A percentile compares a stretch with the other conserved stretches of the same genome.
phyloP scores from a whole-genome alignment of 2,329 filamentous ascomycete species.

The Diaporthe ilicicola region DNA sequence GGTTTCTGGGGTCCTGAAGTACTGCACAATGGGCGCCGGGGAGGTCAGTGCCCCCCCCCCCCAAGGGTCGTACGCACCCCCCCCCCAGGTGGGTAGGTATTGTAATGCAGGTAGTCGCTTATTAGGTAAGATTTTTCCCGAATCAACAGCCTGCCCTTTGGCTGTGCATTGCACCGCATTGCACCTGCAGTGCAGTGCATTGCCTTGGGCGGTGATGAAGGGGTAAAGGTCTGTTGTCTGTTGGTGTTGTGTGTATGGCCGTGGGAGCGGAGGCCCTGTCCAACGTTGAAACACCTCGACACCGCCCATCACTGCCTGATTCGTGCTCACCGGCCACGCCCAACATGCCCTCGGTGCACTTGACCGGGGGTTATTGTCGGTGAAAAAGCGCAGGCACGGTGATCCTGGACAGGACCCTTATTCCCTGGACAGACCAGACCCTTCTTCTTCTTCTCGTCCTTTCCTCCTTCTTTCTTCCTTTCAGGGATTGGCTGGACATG shows the following conservation, averaged over 20 bases:
- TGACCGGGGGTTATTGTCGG: background rate
- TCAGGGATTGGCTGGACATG: background rate
- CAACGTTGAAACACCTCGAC: conserved; percentile 12
- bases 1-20: no score
- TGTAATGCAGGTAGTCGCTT: no score
- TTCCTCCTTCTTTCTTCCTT: background rate
- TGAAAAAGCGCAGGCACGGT: background rate
- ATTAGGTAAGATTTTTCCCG: background rate
- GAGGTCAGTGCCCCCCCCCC: background rate
- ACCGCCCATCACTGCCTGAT: conserved; percentile 24
- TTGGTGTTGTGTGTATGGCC: background rate
- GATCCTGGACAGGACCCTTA: background rate
- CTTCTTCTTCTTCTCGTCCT: background rate
- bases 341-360: background rate
- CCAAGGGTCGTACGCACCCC: no score
- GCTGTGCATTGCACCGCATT: background rate
- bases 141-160: background rate
- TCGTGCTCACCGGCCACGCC: conserved; percentile 12
- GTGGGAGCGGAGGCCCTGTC: background rate
- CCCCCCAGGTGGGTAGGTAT: no score
- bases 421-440: no score
- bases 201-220: background rate
- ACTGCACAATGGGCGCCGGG: no score
- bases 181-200: conserved; percentile 15
- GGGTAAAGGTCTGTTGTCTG: no score